Evolutionary conservation across 345 rosid genomes (phyloP).

Genomic region (Eucalyptus cloeziana): DNA sequence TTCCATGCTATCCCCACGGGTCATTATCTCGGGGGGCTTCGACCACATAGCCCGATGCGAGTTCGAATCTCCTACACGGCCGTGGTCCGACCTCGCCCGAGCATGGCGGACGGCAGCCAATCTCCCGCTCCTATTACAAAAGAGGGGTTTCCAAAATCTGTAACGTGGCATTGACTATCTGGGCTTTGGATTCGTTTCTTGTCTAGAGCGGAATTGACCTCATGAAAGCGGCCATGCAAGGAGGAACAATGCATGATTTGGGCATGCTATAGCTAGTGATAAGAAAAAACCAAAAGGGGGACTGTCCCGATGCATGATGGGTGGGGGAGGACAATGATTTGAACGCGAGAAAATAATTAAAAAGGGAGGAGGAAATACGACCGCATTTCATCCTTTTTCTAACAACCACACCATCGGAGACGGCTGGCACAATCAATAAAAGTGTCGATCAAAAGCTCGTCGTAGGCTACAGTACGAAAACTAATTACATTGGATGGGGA

Average conservation of each 20-base stretch:
- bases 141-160: background rate
- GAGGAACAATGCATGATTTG: background rate
- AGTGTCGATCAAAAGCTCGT: background rate
- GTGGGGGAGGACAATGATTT: background rate
- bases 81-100: accelerated
- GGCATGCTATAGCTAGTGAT: background rate
- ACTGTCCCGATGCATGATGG: background rate
- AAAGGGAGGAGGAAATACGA: background rate
- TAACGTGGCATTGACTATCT: background rate
- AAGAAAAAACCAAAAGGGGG: background rate
- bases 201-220: background rate
- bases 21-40: background rate
- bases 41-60: background rate
- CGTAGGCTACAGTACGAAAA: background rate
- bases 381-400: background rate
- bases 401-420: background rate
- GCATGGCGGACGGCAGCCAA: background rate
- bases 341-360: background rate
- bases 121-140: background rate
- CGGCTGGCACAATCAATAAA: background rate
- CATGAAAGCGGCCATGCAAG: background rate
- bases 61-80: background rate
- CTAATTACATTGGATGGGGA: background rate
- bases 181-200: background rate
- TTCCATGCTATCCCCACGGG: background rate